phyloP scores from a whole-genome alignment of 148 eudicot species.

The Chenopodium formosanum region DNA sequence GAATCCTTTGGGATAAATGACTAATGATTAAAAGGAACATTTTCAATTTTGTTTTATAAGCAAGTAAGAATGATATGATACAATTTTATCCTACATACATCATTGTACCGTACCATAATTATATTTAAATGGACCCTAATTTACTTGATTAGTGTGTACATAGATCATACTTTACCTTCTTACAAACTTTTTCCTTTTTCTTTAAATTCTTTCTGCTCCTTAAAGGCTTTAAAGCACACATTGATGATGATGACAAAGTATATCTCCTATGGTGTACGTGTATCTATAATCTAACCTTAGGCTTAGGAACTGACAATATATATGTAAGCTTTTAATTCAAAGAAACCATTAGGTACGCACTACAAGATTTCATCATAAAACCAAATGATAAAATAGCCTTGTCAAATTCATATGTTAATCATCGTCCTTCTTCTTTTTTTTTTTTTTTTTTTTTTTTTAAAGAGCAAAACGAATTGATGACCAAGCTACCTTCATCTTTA shows the following conservation, averaged over 20 bases:
- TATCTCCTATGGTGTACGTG: neutral
- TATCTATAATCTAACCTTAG: neutral
- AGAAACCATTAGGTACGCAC: too few relatives aligned
- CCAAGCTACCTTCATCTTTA: too few relatives aligned
- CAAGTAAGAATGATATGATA: slow-evolving; percentile 32
- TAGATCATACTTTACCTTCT: slow-evolving; percentile 18
- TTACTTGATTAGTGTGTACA: slow-evolving; percentile 25
- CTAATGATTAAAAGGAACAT: slow-evolving; percentile 28
- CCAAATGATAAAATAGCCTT: too few relatives aligned
- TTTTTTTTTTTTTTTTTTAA: too few relatives aligned
- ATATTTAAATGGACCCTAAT: slow-evolving; percentile 15
- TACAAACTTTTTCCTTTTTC: slow-evolving; percentile 6
- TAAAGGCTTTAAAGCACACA: neutral
- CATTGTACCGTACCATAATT: slow-evolving; percentile 23
- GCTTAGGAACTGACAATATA: neutral
- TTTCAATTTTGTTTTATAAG: slow-evolving; percentile 17
- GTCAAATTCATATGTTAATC: too few relatives aligned
- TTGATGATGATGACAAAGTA: slow-evolving; percentile 21
- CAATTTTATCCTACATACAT: slow-evolving; percentile 20
- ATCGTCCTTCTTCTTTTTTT: too few relatives aligned
- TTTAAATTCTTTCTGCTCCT: neutral
- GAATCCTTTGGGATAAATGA: slow-evolving; percentile 30
- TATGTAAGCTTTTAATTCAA: neutral
- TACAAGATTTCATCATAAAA: too few relatives aligned
- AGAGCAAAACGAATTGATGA: too few relatives aligned